phyloP scores from a whole-genome alignment of 176 grass and related monocot species.

The Poa pratensis region DNA sequence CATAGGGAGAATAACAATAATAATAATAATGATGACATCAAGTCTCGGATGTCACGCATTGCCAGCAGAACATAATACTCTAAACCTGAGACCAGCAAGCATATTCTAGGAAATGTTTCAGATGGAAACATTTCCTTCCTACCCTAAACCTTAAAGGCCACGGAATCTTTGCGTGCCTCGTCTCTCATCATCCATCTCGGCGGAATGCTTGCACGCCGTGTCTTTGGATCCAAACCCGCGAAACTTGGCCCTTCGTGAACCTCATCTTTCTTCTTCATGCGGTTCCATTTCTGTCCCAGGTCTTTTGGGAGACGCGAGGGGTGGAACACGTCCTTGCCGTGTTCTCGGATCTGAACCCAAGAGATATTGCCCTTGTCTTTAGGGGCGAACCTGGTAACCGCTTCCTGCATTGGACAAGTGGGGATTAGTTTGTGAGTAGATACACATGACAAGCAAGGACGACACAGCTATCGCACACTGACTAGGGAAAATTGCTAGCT shows the following conservation, averaged over 20 bases:
- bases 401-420: slow-evolving; percentile 51
- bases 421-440: neutral
- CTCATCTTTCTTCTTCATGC: slow-evolving; percentile 48
- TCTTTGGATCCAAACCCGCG: neutral
- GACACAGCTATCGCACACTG: neutral
- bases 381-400: slow-evolving; percentile 39
- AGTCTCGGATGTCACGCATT: no score
- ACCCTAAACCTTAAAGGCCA: neutral
- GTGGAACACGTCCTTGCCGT: slow-evolving; percentile 47
- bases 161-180: neutral
- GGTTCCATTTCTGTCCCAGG: slow-evolving; percentile 75
- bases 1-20: no score
- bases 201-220: neutral
- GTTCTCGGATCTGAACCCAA: slow-evolving; percentile 54
- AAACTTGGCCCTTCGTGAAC: neutral
- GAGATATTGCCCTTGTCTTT: slow-evolving; percentile 37
- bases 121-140: neutral
- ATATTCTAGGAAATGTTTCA: no score
- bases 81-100: no score
- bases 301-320: slow-evolving; percentile 47
- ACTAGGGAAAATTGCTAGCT: neutral
- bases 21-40: no score
- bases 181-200: neutral
- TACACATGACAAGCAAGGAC: neutral
- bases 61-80: no score